phyloP scores from a whole-genome alignment of 2,329 filamentous ascomycete species.

The Anthostomella pinea region DNA sequence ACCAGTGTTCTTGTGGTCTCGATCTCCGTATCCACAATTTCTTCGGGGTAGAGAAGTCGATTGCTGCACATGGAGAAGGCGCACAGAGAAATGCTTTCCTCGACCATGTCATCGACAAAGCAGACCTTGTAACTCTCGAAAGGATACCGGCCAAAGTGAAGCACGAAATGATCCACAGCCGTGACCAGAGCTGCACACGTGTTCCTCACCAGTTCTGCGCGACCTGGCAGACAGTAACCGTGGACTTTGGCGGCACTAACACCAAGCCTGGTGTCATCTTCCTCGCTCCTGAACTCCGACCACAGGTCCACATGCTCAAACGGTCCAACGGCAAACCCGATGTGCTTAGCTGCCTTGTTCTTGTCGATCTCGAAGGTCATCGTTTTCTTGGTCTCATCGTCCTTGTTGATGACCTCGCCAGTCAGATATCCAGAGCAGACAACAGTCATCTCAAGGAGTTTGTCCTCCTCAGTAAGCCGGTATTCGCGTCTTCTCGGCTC shows the following conservation, averaged over 20 bases:
- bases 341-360: constrained; percentile 78
- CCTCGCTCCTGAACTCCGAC: constrained; percentile 82
- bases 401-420: constrained; percentile 75
- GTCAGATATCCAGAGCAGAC: constrained; percentile 87
- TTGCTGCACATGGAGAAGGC: constrained; percentile 86
- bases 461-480: constrained; percentile 70
- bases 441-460: constrained; percentile 82
- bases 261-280: constrained; percentile 87
- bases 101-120: constrained; percentile 85
- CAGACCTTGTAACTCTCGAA: constrained; percentile 90
- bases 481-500: constrained; percentile 36
- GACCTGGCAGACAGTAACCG: constrained; percentile 84
- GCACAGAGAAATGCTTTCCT: constrained; percentile 73
- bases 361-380: constrained; percentile 78
- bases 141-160: constrained; percentile 85
- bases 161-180: constrained; percentile 87
- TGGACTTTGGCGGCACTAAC: constrained; percentile 85
- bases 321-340: constrained; percentile 90
- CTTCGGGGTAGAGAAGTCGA: constrained; percentile 77
- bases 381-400: constrained; percentile 79
- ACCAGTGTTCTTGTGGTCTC: constrained; percentile 77
- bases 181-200: constrained; percentile 81
- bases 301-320: constrained; percentile 89
- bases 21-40: constrained; percentile 81
- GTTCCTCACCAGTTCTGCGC: constrained; percentile 78